Base-by-base conservation (phyloP, 352 stramenopile genomes). In the Saprolegnia parasitica region DNA sequence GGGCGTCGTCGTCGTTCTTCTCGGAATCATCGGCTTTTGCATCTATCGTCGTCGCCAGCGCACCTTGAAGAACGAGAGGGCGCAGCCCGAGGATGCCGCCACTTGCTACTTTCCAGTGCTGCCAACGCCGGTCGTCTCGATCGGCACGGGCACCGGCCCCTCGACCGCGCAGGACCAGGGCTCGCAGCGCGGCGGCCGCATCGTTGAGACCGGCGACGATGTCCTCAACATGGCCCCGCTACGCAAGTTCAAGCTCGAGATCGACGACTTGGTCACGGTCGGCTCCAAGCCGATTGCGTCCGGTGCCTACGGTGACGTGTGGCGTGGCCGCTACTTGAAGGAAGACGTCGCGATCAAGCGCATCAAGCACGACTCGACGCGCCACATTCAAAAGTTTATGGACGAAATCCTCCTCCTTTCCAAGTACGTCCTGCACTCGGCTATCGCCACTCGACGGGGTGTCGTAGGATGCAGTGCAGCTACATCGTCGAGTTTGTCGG, bases 401-500 rank as follows among this genome's bases (percentile, higher is more conserved):
- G 10, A 68, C 13, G 40, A 68, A n/a, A 67, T 67, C 11, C 11
- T 40, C n/a, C 18, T 56, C 16, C 63, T 67, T 3, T 49, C 18
- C 23, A n/a, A 57, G 42, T 67, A 49, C 15, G 24, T 52, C 11
- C 24, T 18, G 35, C 60, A 21, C 21, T 35, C n/a, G 5, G 29
- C 29, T 5, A 35, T 35, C 29, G 2, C 29, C 5, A 55, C n/a
- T 5, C 47, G 2, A 55, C 24, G 47, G 24, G 5, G n/a, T 55
- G n/a, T 55, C 24, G n/a, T 55, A 55, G 47, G 5, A 55, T 55
- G 47, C n/a, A 55, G 24, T 29, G 47, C 47, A 29, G 5, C 24
- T 55, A 67, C 24, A 29, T 56, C 61, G 35, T 67, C 26, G 24
- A 56, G 32, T 66, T 66, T 39, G 52, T 66, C 42, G 58, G 58